Evolutionary conservation across 352 stramenopile genomes (phyloP), one percentile per base, ranked within the genome.

Genomic region (Phytophthora palmivora): DNA sequence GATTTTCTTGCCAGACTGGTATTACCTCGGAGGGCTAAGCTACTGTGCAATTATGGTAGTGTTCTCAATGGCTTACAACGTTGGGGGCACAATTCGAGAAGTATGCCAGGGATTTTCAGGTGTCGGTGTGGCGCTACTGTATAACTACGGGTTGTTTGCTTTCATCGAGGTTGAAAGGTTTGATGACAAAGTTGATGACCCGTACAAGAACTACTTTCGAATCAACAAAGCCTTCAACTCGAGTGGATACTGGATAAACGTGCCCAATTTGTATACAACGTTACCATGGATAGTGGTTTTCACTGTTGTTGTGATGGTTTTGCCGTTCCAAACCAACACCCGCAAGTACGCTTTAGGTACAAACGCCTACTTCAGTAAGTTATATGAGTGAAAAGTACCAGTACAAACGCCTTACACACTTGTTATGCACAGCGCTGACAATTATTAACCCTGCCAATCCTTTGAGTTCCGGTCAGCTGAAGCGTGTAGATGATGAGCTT

Each of bases 1-100:
- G 82, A 34, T 74, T 10, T 69, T 91, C 32, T 91, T 91, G 24
- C 79, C 82, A 15, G 48, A 77, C 24, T 88, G 30, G 78, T 88
- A 49, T 65, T 88, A 82, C 37, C 64, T 88, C 7, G 78, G 78
- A 12, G 78, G 78, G 58, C 60, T 92, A 8, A 89, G 76, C 46
- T 92, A 92, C 69, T 88, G 82, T 36, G 80, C 83, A 1, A 78
- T 87, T 18, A 82, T 82, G 39, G 80, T 88, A 15, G 84, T 92
- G 9, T 92, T 92, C 48, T 87, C 80, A 16, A 77, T 82, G 36
- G 69, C 74, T n/a, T 82, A 79, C 45, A 92, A 87, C 50, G 70
- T 89, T 21, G 83, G 83, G 54, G 78, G 69, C 8, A 92, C 80
- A 18, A 73, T 89, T 24, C 77, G 70, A 37, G 71, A 89, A 46